Evolutionary conservation across 176 grass and related monocot genomes (phyloP).

Genomic region (Rhynchospora breviuscula): DNA sequence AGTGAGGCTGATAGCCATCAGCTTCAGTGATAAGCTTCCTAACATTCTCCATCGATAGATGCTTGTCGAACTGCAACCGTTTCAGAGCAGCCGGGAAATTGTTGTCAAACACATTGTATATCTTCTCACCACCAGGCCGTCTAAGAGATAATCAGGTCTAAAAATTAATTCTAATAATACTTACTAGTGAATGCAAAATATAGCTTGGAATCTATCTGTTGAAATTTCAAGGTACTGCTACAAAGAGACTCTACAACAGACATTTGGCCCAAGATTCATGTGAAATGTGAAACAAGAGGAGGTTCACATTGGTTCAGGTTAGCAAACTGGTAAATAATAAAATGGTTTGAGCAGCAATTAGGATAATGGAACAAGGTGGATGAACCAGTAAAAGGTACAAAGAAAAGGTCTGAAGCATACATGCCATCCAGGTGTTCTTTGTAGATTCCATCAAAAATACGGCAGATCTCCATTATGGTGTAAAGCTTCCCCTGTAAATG

Average conservation of each 20-base stretch:
- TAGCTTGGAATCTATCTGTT: neutral
- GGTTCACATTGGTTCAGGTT: neutral
- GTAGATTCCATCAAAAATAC: constrained; percentile 90
- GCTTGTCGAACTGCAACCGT: constrained; percentile 95
- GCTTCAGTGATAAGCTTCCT: constrained; percentile 90
- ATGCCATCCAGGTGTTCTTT: constrained; percentile 92
- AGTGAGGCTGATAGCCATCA: constrained; percentile 98
- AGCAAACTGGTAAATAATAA: neutral
- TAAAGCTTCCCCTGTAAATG: constrained; percentile 82
- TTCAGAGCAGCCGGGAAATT: constrained; percentile 90
- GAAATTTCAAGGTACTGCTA: neutral
- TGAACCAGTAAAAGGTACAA: neutral
- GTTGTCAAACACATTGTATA: constrained; percentile 94
- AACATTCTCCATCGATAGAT: constrained; percentile 98
- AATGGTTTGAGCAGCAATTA: neutral
- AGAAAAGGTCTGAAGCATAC: constrained; percentile 36
- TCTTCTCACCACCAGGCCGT: constrained; percentile 92
- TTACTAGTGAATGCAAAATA: neutral
- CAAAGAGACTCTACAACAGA: neutral
- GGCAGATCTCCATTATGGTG: constrained; percentile 94
- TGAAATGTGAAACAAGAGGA: neutral
- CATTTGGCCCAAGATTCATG: neutral
- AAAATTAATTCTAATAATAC: neutral
- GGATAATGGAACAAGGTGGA: neutral
- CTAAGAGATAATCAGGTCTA: constrained; percentile 32